Evolutionary conservation across 164 flowering plant genomes (phyloP).

Genomic region (Vitis cinerea): DNA sequence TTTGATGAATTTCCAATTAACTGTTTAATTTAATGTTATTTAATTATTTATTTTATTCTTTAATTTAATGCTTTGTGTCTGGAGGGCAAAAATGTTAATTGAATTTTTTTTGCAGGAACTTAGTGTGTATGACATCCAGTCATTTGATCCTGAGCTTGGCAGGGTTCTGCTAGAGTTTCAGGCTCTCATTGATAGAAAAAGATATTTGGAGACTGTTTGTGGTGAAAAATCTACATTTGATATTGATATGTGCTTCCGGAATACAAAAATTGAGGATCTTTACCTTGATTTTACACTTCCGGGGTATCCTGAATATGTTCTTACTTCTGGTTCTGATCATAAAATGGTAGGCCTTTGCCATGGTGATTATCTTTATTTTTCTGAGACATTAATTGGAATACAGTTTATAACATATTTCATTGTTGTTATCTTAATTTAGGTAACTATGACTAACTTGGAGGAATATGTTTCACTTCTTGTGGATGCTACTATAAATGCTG

Average conservation of each 20-base stretch:
- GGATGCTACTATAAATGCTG: constrained; percentile 75
- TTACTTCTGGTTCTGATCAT: constrained; percentile 35
- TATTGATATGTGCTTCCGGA: constrained; percentile 35
- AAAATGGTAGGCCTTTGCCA: constrained; percentile 41
- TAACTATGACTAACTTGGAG: constrained; percentile 64
- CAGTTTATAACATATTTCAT: neutral
- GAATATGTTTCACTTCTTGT: constrained; percentile 67
- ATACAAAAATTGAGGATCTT: constrained; percentile 78
- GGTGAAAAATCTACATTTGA: constrained; percentile 16
- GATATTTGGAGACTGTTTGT: constrained; percentile 20
- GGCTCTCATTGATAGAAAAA: constrained; percentile 63
- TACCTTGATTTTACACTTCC: constrained; percentile 90
- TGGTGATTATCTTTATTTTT: neutral
- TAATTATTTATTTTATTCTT: too few species aligned
- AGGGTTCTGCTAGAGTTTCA: constrained; percentile 74
- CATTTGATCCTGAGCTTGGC: constrained; percentile 87
- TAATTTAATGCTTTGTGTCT: too few species aligned
- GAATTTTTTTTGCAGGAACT: constrained; percentile 58
- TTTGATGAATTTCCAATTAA: too few species aligned
- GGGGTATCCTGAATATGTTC: constrained; percentile 79
- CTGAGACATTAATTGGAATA: neutral
- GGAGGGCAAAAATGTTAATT: too few species aligned
- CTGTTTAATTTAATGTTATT: too few species aligned
- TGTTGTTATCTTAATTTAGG: constrained; percentile 39
- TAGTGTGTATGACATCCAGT: constrained; percentile 60